phyloP scores from a whole-genome alignment of 768 basidiomycete species.

The Tylopilus balloui region DNA sequence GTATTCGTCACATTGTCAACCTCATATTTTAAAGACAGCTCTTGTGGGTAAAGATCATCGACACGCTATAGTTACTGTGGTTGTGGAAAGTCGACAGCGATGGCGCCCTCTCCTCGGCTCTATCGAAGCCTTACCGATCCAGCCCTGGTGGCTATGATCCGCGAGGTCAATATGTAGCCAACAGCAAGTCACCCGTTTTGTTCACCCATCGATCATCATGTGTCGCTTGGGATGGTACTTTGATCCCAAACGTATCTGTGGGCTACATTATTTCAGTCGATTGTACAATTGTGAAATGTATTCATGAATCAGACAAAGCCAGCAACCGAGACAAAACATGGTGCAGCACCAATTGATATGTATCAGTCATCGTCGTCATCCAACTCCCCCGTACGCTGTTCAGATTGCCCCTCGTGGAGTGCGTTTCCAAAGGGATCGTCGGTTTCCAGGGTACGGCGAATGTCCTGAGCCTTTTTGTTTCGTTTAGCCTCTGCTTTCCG shows the following conservation, averaged over 20 bases:
- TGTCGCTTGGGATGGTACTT: constrained; percentile 20
- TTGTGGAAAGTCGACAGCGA: neutral
- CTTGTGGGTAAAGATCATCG: neutral
- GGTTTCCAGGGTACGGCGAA: constrained; percentile 41
- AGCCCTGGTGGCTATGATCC: constrained; percentile 39
- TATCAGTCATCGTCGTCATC: constrained; percentile 43
- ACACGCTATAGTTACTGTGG: neutral
- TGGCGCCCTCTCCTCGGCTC: constrained; percentile 35
- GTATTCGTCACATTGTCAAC: too few species aligned
- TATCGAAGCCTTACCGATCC: constrained; percentile 51
- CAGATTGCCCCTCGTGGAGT: constrained; percentile 34
- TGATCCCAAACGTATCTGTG: constrained; percentile 6
- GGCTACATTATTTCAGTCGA: constrained; percentile 18
- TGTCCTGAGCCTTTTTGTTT: constrained; percentile 52
- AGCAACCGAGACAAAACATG: neutral
- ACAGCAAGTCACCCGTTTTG: constrained; percentile 32
- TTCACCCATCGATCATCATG: constrained; percentile 20
- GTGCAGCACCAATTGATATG: neutral
- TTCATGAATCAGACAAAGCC: neutral
- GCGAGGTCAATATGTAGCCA: constrained; percentile 63
- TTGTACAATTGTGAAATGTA: constrained; percentile 2
- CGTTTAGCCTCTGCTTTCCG: constrained; percentile 66
- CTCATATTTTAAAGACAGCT: too few species aligned
- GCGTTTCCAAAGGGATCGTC: constrained; percentile 71
- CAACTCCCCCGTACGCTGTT: constrained; percentile 34